phyloP scores from a whole-genome alignment of 1,284 basidiomycete genomes.

The Ganoderma meredithae region DNA sequence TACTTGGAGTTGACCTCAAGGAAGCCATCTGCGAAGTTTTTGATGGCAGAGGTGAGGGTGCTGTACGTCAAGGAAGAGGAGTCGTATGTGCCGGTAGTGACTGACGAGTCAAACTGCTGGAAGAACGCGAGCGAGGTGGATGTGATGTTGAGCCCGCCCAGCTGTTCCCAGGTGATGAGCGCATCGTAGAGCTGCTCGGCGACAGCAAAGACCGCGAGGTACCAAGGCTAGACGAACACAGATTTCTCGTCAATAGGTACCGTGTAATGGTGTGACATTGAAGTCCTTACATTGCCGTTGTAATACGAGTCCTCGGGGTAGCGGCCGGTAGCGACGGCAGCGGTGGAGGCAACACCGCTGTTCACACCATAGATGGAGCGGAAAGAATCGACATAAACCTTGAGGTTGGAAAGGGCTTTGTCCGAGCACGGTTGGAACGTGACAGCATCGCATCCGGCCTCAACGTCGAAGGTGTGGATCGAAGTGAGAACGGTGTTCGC shows the following conservation, averaged over 20 bases:
- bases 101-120: constrained; percentile 45
- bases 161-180: constrained; percentile 48
- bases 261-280: background rate
- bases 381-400: constrained; percentile 62
- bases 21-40: constrained; percentile 53
- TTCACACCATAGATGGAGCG: constrained; percentile 60
- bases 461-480: constrained; percentile 55
- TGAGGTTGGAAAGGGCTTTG: constrained; percentile 60
- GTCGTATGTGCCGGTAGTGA: constrained; percentile 47
- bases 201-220: constrained; percentile 49
- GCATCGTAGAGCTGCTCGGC: constrained; percentile 57
- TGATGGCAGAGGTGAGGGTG: constrained; percentile 45
- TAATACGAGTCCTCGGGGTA: constrained; percentile 63
- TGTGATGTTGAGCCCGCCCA: constrained; percentile 46
- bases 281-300: constrained; percentile 53
- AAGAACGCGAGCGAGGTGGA: constrained; percentile 52
- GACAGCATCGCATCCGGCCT: constrained; percentile 56
- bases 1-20: constrained; percentile 47
- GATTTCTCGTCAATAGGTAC: background rate
- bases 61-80: constrained; percentile 41
- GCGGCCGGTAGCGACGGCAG: constrained; percentile 58
- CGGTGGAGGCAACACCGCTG: constrained; percentile 48
- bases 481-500: constrained; percentile 53
- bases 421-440: constrained; percentile 72
- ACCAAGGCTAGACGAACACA: constrained; percentile 47